phyloP scores from a whole-genome alignment of 768 basidiomycete species.

The Lanmaoa pseudosensibilis region DNA sequence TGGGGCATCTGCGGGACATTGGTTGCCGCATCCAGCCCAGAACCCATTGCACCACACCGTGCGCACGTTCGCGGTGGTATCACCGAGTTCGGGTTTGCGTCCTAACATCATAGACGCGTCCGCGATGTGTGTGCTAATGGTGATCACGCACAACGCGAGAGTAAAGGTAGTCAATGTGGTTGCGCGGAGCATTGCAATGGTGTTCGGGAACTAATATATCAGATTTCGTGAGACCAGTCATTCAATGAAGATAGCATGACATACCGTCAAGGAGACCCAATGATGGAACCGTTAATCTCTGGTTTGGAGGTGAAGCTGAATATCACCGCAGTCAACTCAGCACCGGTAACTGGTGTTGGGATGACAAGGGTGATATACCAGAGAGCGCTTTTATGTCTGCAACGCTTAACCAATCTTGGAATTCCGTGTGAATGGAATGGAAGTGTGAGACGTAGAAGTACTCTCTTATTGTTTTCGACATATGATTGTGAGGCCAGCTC shows the following conservation, averaged over 20 bases:
- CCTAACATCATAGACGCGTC: background rate
- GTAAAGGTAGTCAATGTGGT: background rate
- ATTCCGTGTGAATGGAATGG: background rate
- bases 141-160: background rate
- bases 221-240: background rate
- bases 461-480: background rate
- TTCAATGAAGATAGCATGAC: background rate
- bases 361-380: too few species aligned
- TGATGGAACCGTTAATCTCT: background rate
- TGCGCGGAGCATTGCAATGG: background rate
- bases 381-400: background rate
- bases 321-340: background rate
- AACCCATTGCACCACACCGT: slow-evolving; percentile 8
- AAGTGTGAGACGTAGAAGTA: background rate
- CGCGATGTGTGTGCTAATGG: background rate
- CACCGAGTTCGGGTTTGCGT: background rate
- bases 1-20: slow-evolving; percentile 1
- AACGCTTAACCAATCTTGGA: background rate
- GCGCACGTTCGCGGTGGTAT: background rate
- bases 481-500: background rate
- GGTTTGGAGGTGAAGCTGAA: background rate
- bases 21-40: slow-evolving; percentile 11
- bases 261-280: background rate
- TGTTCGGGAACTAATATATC: background rate
- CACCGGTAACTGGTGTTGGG: background rate